Evolutionary conservation across 1,284 basidiomycete species (phyloP), one percentile per base, ranked within the genome.

Genomic region (Ganoderma sp.): DNA sequence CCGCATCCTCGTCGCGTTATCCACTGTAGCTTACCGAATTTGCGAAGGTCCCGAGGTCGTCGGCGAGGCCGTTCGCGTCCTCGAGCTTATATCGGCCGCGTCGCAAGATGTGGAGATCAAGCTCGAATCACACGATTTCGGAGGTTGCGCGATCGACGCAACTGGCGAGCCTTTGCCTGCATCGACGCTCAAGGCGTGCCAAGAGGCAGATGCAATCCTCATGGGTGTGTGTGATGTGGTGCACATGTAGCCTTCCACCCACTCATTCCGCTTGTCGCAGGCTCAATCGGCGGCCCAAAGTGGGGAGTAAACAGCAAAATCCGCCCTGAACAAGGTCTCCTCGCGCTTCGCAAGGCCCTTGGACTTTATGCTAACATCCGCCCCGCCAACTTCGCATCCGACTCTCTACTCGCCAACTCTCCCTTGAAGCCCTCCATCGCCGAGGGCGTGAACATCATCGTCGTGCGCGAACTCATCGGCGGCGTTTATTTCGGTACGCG

Each of bases 281-380:
- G 96, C 73, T 92, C 97, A 32, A 95, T 99, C 73, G 98, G 97
- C 71, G 98, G 97, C 22, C 98, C 98, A 43, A 99, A 99, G 82
- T 99, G 98, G 98, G 97, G 96, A 56, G 92, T 96, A 2, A 87
- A 90, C 65, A 91, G 91, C 73, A 92, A 94, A 79, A 90, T 99
- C 64, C 91, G 98, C 69, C 98, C 98, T n/a, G 98, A 99, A 81
- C 90, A 92, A 74, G 97, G 97, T 67, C 87, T 99, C 32, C 90
- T 99, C 39, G 81, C 84, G n/a, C 88, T 99, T 63, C 93, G 98
- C 77, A 99, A 99, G 82, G 90, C 88, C 57, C 90, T 99, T 65
- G 97, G 96, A 48, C 88, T 99, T 61, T 99, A 97, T 81, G 97
- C 96, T 78, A 99, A 99, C 84, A 98, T 99, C 79, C 94, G 98